phyloP scores from a whole-genome alignment of 176 grass and related monocot species.

The Coix lacrymajobi region DNA sequence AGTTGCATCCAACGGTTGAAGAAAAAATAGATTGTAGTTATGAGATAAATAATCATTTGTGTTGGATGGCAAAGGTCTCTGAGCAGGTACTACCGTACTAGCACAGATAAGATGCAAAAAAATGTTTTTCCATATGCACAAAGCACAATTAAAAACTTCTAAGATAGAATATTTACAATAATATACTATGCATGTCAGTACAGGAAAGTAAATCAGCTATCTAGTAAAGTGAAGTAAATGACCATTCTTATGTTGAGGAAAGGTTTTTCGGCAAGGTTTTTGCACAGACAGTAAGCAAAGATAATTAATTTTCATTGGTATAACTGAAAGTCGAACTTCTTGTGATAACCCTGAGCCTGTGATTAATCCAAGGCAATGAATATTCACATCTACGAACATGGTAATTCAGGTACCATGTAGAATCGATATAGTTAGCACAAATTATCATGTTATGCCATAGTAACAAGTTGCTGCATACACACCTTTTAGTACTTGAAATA shows the following conservation, averaged over 20 bases:
- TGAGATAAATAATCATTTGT: not conserved
- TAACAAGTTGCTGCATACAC: conserved; percentile 18
- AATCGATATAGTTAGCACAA: not conserved
- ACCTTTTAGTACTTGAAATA: conserved; percentile 90
- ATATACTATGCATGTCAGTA: not conserved
- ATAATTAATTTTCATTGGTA: not conserved
- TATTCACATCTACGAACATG: not conserved
- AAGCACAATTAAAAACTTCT: not conserved
- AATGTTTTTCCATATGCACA: not conserved
- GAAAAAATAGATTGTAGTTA: not conserved
- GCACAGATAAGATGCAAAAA: not conserved
- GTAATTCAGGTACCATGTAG: not conserved
- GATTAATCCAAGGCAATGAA: not conserved
- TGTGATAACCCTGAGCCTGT: not conserved
- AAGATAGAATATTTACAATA: not conserved
- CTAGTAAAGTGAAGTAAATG: not conserved
- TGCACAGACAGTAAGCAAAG: not conserved
- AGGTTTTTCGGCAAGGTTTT: not conserved
- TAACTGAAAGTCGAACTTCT: not conserved
- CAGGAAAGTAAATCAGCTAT: not conserved
- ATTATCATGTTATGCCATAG: not conserved
- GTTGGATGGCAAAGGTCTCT: not conserved
- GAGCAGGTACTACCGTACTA: not conserved
- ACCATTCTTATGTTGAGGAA: not conserved
- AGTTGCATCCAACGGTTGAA: conserved; percentile 7